phyloP scores from a whole-genome alignment of 192 early-diverging fungal species.

The Diversispora epigaea region DNA sequence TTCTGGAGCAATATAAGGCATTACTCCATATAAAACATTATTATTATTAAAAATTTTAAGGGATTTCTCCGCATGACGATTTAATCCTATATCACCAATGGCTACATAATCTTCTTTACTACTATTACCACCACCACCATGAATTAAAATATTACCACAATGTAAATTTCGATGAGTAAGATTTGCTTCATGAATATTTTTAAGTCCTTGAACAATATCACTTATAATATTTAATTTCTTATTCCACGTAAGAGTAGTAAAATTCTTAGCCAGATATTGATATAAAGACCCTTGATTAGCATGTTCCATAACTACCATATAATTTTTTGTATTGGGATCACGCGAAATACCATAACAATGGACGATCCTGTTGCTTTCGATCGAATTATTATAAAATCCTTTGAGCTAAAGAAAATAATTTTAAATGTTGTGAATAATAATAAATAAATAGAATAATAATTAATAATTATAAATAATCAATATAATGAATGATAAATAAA shows the following conservation, averaged over 20 bases:
- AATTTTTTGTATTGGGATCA: conserved; percentile 8
- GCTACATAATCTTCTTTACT: background rate
- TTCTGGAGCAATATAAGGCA: conserved; percentile 43
- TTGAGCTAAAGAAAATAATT: background rate
- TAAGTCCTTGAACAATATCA: background rate
- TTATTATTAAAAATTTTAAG: background rate
- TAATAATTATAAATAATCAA: no score
- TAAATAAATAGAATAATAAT: background rate
- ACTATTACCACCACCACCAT: background rate
- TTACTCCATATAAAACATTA: conserved; percentile 33
- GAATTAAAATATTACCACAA: conserved; percentile 2
- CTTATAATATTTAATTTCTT: background rate
- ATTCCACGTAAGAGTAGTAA: background rate
- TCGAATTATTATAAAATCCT: background rate
- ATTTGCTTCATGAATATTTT: background rate
- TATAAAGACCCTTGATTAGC: background rate
- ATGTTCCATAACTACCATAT: conserved; percentile 6
- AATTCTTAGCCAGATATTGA: background rate
- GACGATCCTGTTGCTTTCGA: background rate
- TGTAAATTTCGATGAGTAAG: conserved; percentile 6
- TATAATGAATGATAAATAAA: background rate
- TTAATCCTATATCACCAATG: conserved; percentile 11
- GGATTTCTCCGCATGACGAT: background rate
- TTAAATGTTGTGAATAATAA: no score
- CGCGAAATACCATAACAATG: conserved; percentile 11